phyloP scores from a whole-genome alignment of 331 rosid species.

The Cydonia oblonga region DNA sequence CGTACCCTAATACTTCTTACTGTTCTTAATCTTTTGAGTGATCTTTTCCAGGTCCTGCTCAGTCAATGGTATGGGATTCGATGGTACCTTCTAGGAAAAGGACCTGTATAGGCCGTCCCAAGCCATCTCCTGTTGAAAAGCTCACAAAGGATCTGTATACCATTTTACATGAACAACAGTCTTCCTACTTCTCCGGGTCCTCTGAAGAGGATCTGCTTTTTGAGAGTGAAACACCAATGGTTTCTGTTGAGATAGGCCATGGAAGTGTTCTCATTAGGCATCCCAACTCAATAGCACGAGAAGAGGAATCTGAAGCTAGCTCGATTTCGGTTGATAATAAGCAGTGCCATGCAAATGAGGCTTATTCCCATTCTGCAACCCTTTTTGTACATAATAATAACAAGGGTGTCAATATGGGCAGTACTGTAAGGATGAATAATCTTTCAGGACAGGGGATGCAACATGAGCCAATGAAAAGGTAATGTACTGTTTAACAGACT shows the following conservation, averaged over 20 bases:
- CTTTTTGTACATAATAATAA: constrained; percentile 26
- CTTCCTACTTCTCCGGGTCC: constrained; percentile 73
- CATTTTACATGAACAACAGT: constrained; percentile 87
- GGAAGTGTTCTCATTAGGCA: constrained; percentile 95
- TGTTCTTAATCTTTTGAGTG: constrained; percentile 10
- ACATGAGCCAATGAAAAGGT: constrained; percentile 57
- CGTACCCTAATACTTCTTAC: constrained; percentile 12
- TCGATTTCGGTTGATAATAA: constrained; percentile 79
- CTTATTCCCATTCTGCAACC: constrained; percentile 46
- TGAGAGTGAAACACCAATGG: constrained; percentile 87
- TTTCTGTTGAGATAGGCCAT: constrained; percentile 98
- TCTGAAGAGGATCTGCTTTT: constrained; percentile 91
- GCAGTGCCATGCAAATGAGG: constrained; percentile 43
- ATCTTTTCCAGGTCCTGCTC: constrained; percentile 67
- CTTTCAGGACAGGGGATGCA: constrained; percentile 37
- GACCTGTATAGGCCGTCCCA: constrained; percentile 79
- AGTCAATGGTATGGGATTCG: constrained; percentile 83
- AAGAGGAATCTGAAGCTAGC: constrained; percentile 99
- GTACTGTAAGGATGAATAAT: constrained; percentile 40
- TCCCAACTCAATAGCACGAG: constrained; percentile 73
- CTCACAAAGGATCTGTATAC: constrained; percentile 85
- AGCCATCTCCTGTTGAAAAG: constrained; percentile 86
- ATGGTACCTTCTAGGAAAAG: constrained; percentile 88
- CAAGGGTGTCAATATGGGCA: constrained; percentile 24
- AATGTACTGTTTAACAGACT: constrained; percentile 6